Conservation (phyloP, 2,329 filamentous ascomycete species). For the Fusarium nematophilum region DNA sequence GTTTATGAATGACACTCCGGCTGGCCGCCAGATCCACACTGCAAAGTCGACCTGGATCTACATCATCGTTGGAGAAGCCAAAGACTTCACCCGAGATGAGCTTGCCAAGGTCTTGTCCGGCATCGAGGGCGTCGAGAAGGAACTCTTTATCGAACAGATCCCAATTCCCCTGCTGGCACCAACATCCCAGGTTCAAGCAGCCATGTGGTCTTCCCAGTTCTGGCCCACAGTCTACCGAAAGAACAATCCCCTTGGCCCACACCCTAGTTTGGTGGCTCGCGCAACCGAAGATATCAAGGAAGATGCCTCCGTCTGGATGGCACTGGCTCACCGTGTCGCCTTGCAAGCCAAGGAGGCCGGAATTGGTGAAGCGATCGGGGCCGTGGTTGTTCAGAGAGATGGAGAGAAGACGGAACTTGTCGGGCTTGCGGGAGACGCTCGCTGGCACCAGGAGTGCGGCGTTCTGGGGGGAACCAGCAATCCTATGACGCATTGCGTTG, state of each 20-base stretch:
- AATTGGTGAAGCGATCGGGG: conserved; percentile 77
- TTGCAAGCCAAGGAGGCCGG: conserved; percentile 66
- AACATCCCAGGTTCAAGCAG: conserved; percentile 79
- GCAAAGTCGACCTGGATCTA: conserved; percentile 71
- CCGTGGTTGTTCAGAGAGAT: conserved; percentile 77
- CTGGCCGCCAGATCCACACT: conserved; percentile 67
- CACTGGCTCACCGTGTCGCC: conserved; percentile 73
- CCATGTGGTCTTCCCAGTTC: conserved; percentile 78
- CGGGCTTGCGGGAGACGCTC: conserved; percentile 80
- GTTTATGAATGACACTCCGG: conserved; percentile 68
- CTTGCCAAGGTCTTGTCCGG: conserved; percentile 60
- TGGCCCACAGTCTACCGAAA: conserved; percentile 90
- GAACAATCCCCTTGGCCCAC: conserved; percentile 87
- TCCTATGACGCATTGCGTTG: conserved; percentile 80
- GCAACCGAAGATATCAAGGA: conserved; percentile 75
- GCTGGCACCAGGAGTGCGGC: conserved; percentile 69
- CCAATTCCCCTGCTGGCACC: conserved; percentile 79
- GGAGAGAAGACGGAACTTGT: conserved; percentile 67
- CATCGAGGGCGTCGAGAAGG: conserved; percentile 63
- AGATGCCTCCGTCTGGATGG: conserved; percentile 74
- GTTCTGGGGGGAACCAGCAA: conserved; percentile 67
- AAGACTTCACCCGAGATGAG: conserved; percentile 64
- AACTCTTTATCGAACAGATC: conserved; percentile 70
- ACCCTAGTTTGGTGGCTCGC: conserved; percentile 78
- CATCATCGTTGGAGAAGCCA: conserved; percentile 65